A percentile compares a stretch with the other conserved stretches of the same genome.
Evolutionary conservation across 2,329 filamentous ascomycete genomes (phyloP).

Genomic region (Seiridium unicorne): DNA sequence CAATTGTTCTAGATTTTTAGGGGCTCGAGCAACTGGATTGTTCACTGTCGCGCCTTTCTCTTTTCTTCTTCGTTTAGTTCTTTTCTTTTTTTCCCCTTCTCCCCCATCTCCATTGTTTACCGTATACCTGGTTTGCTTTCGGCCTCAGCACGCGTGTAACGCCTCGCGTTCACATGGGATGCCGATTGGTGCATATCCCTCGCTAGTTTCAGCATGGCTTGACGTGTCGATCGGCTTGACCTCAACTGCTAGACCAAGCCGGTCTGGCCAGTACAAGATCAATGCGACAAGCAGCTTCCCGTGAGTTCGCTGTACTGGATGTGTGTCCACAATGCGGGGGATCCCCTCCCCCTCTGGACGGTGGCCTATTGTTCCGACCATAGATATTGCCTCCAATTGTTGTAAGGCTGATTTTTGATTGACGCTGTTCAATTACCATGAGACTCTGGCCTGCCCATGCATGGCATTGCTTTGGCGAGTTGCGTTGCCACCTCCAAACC

Average conservation of each 20-base stretch:
- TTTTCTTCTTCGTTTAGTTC: background rate
- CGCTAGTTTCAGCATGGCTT: background rate
- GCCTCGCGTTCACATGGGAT: background rate
- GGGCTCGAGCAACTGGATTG: too few relatives aligned
- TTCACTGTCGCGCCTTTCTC: too few relatives aligned
- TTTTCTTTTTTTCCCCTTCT: background rate
- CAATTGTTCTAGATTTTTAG: background rate
- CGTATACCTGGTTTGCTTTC: too few relatives aligned
- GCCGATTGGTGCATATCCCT: background rate
- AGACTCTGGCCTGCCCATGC: background rate
- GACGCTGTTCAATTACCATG: background rate
- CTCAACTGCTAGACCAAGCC: background rate
- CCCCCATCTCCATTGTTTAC: background rate
- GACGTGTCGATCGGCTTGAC: background rate
- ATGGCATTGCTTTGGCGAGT: background rate
- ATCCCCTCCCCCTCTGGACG: background rate
- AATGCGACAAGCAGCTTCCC: background rate
- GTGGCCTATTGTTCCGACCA: background rate
- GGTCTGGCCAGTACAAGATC: background rate
- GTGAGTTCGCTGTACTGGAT: background rate
- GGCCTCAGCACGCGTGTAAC: background rate
- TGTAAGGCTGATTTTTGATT: slow-evolving; percentile 3
- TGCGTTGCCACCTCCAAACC: background rate
- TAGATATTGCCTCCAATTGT: slow-evolving; percentile 1
- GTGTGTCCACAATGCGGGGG: background rate